Conservation (phyloP, 306 rosid species). For the Lithocarpus polystachyus region DNA sequence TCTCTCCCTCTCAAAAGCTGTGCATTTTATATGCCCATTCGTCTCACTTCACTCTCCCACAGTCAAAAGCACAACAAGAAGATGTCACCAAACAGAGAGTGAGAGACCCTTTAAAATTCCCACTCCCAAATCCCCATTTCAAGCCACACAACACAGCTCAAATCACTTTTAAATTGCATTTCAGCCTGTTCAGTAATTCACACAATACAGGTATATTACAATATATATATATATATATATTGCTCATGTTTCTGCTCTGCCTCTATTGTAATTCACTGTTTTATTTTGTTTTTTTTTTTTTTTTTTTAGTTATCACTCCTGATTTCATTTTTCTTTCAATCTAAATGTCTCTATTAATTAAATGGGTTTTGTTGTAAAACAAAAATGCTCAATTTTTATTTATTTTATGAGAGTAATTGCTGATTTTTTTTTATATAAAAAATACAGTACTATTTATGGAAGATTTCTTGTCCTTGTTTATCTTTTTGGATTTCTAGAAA, state of each 20-base stretch:
- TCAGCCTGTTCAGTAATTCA: background rate
- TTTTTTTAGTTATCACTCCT: background rate
- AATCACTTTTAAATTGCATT: conserved; percentile 2
- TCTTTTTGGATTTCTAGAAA: no score
- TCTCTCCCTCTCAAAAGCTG: conserved; percentile 5
- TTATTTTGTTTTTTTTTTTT: background rate
- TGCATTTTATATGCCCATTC: background rate
- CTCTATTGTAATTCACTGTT: background rate
- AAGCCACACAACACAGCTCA: background rate
- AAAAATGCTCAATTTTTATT: no score
- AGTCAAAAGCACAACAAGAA: background rate
- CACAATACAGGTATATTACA: background rate
- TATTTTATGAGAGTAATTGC: no score
- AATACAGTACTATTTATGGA: no score
- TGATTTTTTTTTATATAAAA: no score
- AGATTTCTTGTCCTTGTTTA: no score
- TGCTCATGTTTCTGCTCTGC: background rate
- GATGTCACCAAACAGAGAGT: background rate
- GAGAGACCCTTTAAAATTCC: no score
- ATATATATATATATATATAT: background rate
- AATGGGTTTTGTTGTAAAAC: no score
- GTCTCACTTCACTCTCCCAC: background rate
- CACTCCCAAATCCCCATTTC: no score
- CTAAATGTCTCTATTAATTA: no score
- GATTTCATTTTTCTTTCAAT: background rate